Conservation (phyloP, 768 basidiomycete species). For the Boletus eberwhitei region DNA sequence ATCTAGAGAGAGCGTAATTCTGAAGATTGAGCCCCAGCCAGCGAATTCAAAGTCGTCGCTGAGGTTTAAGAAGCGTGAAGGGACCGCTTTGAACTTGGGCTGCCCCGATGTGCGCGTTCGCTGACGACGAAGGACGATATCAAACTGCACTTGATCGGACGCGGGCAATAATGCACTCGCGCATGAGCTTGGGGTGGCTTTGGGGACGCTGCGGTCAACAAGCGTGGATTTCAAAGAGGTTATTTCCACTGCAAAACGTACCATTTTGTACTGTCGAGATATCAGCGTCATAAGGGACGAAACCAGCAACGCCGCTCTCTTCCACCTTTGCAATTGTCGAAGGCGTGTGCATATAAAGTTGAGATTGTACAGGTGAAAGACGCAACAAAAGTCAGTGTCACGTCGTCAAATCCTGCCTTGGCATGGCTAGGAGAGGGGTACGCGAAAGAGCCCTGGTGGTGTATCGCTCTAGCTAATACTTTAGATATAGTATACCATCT, state of each 20-base stretch:
- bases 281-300: not conserved
- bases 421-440: too few relatives aligned
- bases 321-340: not conserved
- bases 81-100: constrained; percentile 37
- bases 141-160: constrained; percentile 48
- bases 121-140: constrained; percentile 59
- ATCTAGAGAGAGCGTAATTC: constrained; percentile 42
- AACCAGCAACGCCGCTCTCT: not conserved
- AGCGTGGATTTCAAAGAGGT: not conserved
- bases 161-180: constrained; percentile 35
- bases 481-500: too few relatives aligned
- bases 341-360: constrained; percentile 7
- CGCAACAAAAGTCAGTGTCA: too few relatives aligned
- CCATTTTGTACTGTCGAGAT: not conserved
- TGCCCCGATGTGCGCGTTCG: constrained; percentile 45
- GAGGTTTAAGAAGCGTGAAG: constrained; percentile 62
- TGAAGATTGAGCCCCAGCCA: constrained; percentile 59
- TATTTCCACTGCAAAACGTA: not conserved
- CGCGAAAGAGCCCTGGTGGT: too few relatives aligned
- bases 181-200: not conserved
- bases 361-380: too few relatives aligned
- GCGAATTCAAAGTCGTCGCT: constrained; percentile 68
- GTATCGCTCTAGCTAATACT: too few relatives aligned
- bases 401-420: too few relatives aligned
- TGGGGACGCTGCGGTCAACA: not conserved